Base-by-base conservation (phyloP, 1,284 basidiomycete species). In the Fomitiporia mediterranea region DNA sequence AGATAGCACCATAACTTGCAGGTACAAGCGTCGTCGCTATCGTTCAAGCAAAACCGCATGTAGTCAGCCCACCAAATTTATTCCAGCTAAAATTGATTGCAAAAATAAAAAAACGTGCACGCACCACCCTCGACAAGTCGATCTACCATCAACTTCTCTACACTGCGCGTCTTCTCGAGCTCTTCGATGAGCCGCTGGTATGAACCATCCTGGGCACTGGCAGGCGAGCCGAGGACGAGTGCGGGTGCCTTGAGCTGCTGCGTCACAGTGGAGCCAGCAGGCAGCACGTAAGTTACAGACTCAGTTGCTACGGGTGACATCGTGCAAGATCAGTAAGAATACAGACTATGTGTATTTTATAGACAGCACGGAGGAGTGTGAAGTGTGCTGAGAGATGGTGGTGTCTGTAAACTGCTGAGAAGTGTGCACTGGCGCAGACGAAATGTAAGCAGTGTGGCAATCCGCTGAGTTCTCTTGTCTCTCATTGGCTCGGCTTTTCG, bases 81-180 rank as follows among this genome's bases (percentile, higher is more conserved):
- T 27, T 39, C 19, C 52, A 21, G 58, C 37, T 55, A 50, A 50
- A 54, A 59, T 32, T 49, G 54, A 32, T 68, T 72, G 49, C 65
- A 89, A 90, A 89, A 40, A 23, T n/a, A 59, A 42, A 55, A 52
- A 42, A 53, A 52, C 58, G 25, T 50, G 55, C 30, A 69, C 73
- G 47, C 65, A 90, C 89, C 89, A 75, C 79, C 77, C 68, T 88
- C 89, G 19, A 90, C 72, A 56, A 91, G 69, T 61, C 89, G 76
- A 66, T 91, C 89, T 32, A 91, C 70, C 73, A 91, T 81, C 66
- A 89, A 82, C 62, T 77, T 82, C 63, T 91, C 87, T 39, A 89
- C 82, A 37, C 70, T 67, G 58, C 78, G 69, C 15, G 74, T 67
- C 56, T 70, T 67, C 68, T 82, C 79, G 51, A 90, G 70, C 57